Evolutionary conservation across 805 yeast species (phyloP).

Genomic region (Ascoidea rubescens): DNA sequence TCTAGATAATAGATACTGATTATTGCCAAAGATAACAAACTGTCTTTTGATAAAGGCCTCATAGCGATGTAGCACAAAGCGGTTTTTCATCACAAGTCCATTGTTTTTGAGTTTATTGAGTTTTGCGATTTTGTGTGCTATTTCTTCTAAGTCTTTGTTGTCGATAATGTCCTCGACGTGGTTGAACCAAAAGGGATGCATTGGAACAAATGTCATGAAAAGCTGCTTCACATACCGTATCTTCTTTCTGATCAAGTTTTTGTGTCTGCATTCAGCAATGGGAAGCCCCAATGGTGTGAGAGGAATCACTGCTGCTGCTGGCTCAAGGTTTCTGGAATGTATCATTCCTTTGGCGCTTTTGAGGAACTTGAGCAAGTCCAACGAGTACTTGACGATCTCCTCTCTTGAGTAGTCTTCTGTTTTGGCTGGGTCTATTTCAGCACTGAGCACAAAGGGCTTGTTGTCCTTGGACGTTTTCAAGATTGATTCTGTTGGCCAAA

Average conservation of each 20-base stretch:
- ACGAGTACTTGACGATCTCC: not conserved
- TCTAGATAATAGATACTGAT: not conserved
- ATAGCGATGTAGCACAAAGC: too few relatives aligned
- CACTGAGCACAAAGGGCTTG: not conserved
- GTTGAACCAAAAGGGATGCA: not conserved
- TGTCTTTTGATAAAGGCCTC: not conserved
- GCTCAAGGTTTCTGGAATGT: conserved; percentile 60
- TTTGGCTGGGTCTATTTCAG: too few relatives aligned
- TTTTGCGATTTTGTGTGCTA: not conserved
- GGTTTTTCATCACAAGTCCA: not conserved
- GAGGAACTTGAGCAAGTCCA: conserved; percentile 40
- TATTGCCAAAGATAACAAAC: not conserved
- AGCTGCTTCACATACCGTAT: not conserved
- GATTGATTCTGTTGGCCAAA: not conserved
- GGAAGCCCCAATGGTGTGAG: not conserved
- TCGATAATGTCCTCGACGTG: not conserved
- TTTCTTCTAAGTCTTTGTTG: not conserved
- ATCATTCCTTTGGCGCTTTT: conserved; percentile 82
- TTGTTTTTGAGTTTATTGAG: not conserved
- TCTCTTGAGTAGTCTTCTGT: too few relatives aligned
- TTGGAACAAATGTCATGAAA: not conserved
- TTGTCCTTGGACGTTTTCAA: not conserved
- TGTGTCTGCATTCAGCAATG: not conserved
- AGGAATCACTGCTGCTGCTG: not conserved
- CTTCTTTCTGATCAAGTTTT: not conserved